Conservation (phyloP, 768 basidiomycete genomes). For the Russula sp. region DNA sequence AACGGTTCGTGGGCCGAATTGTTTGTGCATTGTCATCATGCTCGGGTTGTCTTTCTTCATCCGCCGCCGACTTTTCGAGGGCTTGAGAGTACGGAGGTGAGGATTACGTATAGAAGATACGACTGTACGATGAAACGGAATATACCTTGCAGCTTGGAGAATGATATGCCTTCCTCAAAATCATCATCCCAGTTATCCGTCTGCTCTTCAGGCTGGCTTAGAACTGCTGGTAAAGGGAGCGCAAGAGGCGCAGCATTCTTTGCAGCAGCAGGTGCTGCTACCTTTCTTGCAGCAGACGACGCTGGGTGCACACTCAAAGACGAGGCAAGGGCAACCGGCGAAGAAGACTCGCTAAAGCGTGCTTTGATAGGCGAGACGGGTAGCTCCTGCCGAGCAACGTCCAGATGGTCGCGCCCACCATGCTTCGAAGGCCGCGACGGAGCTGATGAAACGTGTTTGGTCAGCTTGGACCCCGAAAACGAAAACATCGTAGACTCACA, state of each 20-base stretch:
- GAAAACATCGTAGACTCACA: conserved; percentile 42
- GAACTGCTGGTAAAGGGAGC: conserved; percentile 55
- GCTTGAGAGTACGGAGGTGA: conserved; percentile 46
- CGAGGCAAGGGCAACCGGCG: conserved; percentile 14
- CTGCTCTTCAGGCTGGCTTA: conserved; percentile 76
- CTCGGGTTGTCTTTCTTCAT: conserved; percentile 38
- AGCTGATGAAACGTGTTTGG: conserved; percentile 36
- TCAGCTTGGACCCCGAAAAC: conserved; percentile 1
- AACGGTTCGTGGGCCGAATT: conserved; percentile 71
- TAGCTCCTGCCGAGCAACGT: conserved; percentile 42
- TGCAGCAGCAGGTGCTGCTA: conserved; percentile 13
- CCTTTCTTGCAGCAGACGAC: conserved; percentile 22
- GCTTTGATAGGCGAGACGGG: conserved; percentile 28
- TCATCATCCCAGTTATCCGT: conserved; percentile 99
- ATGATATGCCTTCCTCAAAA: conserved; percentile 89
- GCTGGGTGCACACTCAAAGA: conserved; percentile 15
- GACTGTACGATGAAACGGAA: background rate
- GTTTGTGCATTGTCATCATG: conserved; percentile 44
- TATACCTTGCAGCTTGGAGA: conserved; percentile 71
- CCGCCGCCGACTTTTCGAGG: conserved; percentile 44
- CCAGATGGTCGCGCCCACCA: conserved; percentile 33
- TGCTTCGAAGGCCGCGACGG: conserved; percentile 72
- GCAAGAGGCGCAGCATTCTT: conserved; percentile 26
- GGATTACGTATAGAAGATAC: background rate
- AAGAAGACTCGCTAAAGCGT: conserved; percentile 8